Conservation (phyloP, 192 early-diverging fungal species). For the Phycomyces nitens region DNA sequence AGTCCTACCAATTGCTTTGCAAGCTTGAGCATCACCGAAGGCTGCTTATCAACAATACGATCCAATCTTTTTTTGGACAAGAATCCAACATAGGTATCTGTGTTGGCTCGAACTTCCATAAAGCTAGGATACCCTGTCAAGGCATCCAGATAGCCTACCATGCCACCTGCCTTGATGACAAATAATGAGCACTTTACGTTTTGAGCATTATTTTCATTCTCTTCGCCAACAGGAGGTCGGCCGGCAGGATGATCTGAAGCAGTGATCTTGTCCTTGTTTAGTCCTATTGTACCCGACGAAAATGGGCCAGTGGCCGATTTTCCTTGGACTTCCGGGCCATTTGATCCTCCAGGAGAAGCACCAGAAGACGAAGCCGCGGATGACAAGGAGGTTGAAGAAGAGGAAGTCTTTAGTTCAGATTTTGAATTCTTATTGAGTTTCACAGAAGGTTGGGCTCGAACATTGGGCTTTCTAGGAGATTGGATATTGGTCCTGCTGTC, state of each 20-base stretch:
- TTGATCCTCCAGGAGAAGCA: neutral
- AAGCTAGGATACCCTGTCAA: slow-evolving; percentile 89
- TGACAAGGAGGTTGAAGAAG: neutral
- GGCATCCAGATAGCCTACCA: slow-evolving; percentile 91
- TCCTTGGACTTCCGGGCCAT: neutral
- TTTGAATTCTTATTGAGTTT: neutral
- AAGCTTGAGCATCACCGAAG: slow-evolving; percentile 77
- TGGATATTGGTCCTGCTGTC: neutral
- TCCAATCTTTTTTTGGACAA: slow-evolving; percentile 81
- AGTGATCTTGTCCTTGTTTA: slow-evolving; percentile 2
- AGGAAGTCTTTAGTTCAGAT: neutral
- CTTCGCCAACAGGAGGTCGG: slow-evolving; percentile 5
- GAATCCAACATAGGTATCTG: slow-evolving; percentile 82
- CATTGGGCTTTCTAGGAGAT: too few species aligned
- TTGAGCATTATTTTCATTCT: neutral
- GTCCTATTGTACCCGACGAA: neutral
- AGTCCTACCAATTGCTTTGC: slow-evolving; percentile 81
- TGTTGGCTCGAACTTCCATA: slow-evolving; percentile 78
- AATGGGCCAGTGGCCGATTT: neutral
- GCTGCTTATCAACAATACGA: slow-evolving; percentile 80
- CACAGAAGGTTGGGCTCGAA: too few species aligned
- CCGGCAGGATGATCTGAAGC: slow-evolving; percentile 34
- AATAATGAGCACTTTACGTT: slow-evolving; percentile 55
- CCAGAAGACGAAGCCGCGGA: neutral
- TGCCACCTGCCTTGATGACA: slow-evolving; percentile 75